Base-by-base conservation (phyloP, 2,329 filamentous ascomycete genomes). In the Gremmenia infestans region DNA sequence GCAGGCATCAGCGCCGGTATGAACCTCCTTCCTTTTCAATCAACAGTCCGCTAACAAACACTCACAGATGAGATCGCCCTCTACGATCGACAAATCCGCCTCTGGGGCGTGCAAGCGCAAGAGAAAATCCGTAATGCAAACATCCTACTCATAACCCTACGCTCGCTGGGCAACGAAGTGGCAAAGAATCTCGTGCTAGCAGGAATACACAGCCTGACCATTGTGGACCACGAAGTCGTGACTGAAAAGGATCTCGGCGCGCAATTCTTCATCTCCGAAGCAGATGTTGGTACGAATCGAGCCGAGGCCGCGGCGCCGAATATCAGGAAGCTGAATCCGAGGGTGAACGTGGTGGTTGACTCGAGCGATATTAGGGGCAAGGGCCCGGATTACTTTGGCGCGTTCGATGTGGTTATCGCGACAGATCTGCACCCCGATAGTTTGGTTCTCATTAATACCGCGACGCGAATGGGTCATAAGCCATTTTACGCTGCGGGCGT, bases 131-230 rank as follows among this genome's bases (percentile, higher is more conserved):
- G 93, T 65, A 88, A 82, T 57, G 91, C 94, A 57, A 91, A 91
- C 68, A 88, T 99, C 64, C 85, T 97, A 47, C 83, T 99, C 60
- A 87, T 99, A 63, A 91, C 86, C 32, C 85, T 96, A 72, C 89
- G 88, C 68, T 91, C 89, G 0, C 82, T 99, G 15, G 91, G 89
- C 56, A 95, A 93, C 70, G 94, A 99, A 74, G 88, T 97, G 53
- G 92, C 94, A 60, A 99, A 99, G 78, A 99, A 97, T 70, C 85
- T 99, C 22, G 93, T 97, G 17, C 83, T 99, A 2, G 92, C 94
- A 22, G 94, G 94, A 57, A 88, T 99, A 66, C 88, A 89, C 55
- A 93, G 91, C 35, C 79, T 99, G 59, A 97, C 93, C 15, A 85
- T 99, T 54, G 78, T 94, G 56, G 94, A 99, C 73, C 81, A 89